phyloP scores from a whole-genome alignment of 2,329 filamentous ascomycete species.

The Ramularia collo-cygni region DNA sequence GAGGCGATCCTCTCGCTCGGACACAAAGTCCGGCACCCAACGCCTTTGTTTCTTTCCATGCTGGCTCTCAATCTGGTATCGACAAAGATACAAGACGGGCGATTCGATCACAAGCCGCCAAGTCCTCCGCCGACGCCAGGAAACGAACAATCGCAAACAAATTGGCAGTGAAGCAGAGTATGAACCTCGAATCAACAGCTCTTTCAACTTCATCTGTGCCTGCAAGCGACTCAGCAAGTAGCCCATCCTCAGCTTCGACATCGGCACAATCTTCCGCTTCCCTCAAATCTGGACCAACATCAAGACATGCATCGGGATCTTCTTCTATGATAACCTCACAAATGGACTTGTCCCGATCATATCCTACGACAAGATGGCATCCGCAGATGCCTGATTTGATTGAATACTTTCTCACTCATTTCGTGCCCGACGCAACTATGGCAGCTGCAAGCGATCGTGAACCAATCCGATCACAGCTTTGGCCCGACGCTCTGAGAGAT shows the following conservation, averaged over 20 bases:
- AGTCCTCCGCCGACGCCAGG: conserved; percentile 15
- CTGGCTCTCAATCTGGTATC: conserved; percentile 14
- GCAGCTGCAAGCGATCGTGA: conserved; percentile 8
- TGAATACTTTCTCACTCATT: conserved; percentile 13
- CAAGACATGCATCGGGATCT: conserved; percentile 7
- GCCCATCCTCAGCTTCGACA: conserved; percentile 6
- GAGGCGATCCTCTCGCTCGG: conserved; percentile 7
- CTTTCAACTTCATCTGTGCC: conserved; percentile 7
- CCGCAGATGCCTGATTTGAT: conserved; percentile 12
- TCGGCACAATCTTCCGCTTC: conserved; percentile 1
- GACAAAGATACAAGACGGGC: conserved; percentile 17
- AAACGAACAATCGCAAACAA: conserved; percentile 16
- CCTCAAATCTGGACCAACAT: neutral
- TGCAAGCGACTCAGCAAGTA: conserved; percentile 9
- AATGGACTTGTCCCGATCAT: conserved; percentile 10
- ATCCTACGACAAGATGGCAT: conserved; percentile 15
- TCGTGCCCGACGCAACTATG: conserved; percentile 8
- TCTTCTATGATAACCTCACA: conserved; percentile 4
- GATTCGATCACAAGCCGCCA: conserved; percentile 18
- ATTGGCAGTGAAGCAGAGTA: conserved; percentile 8
- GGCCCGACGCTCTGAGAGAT: conserved; percentile 14
- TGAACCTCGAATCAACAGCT: conserved; percentile 6
- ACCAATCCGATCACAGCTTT: conserved; percentile 13
- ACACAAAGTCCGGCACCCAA: conserved; percentile 1
- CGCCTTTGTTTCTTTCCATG: conserved; percentile 20